These are phyloP conservation scores for Ogataea pini DNA, from an alignment of 805 yeast genomes.

Conservation along the genomic window DNA sequence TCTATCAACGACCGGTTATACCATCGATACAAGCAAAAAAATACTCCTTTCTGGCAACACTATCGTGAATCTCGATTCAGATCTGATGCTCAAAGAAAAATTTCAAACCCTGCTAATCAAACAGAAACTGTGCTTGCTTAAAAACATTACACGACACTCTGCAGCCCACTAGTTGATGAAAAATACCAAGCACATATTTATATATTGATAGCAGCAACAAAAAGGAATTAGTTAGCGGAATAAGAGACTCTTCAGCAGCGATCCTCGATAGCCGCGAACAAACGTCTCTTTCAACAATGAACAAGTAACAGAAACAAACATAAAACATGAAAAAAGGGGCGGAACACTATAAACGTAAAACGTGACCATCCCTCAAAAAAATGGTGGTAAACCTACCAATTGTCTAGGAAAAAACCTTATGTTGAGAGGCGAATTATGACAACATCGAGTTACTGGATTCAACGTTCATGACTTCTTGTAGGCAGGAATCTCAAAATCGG, in stretches of 20 bases:
- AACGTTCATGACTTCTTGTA: constrained; percentile 45
- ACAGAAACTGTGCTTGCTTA: constrained; percentile 9
- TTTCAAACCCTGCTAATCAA: constrained; percentile 15
- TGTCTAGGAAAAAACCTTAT: not conserved
- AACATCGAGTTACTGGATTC: not conserved
- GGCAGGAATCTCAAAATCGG: constrained; percentile 69
- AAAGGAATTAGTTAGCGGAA: constrained; percentile 1
- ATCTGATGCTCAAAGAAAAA: constrained; percentile 17
- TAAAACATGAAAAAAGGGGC: constrained; percentile 4
- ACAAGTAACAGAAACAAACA: not conserved
- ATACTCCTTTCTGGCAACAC: not conserved
- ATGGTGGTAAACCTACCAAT: too few species aligned
- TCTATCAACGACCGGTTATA: constrained; percentile 7
- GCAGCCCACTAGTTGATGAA: not conserved
- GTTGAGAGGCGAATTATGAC: not conserved
- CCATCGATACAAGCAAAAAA: constrained; percentile 3
- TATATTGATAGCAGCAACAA: not conserved
- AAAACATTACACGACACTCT: not conserved
- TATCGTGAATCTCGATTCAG: constrained; percentile 10
- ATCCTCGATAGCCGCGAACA: not conserved
- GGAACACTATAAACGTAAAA: constrained; percentile 1
- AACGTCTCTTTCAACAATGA: not conserved
- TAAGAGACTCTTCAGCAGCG: not conserved
- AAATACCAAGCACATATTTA: not conserved
- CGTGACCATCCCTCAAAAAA: not conserved